Evolutionary conservation across 31 red algal species (phyloP).

Genomic region (Odonthalia washingtoniensis): DNA sequence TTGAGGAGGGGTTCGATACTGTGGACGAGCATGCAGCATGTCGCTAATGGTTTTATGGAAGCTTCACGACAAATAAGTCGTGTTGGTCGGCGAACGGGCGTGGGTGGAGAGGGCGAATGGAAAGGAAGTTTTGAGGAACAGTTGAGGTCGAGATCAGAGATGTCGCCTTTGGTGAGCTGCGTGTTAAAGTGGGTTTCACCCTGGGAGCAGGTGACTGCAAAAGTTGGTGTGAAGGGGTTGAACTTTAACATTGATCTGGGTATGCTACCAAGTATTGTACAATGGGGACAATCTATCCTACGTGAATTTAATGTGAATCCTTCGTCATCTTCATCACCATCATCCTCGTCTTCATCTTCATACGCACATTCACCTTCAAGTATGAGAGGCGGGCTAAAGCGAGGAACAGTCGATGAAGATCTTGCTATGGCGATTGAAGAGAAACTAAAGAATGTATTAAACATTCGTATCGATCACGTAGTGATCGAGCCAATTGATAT

Average conservation of each 20-base stretch:
- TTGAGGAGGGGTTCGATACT: not conserved
- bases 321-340: not conserved
- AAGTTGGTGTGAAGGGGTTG: conserved; percentile 43
- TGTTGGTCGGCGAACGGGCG: no score
- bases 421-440: no score
- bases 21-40: no score
- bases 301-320: conserved; percentile 6
- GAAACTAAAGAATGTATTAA: no score
- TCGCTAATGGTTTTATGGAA: no score
- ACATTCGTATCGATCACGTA: conserved; percentile 37
- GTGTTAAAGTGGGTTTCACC: conserved; percentile 41
- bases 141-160: no score
- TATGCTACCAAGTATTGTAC: conserved; percentile 39
- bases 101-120: no score
- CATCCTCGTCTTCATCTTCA: not conserved
- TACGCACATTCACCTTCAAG: not conserved
- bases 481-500: conserved; percentile 30
- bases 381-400: no score
- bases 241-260: conserved; percentile 56
- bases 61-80: no score
- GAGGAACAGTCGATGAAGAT: no score
- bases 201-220: conserved; percentile 48
- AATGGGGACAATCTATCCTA: conserved; percentile 44
- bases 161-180: conserved; percentile 29
- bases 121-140: no score